These are phyloP conservation scores for Xylaria palmicola DNA, from an alignment of 495 filamentous ascomycete species.

Conservation along the genomic window DNA sequence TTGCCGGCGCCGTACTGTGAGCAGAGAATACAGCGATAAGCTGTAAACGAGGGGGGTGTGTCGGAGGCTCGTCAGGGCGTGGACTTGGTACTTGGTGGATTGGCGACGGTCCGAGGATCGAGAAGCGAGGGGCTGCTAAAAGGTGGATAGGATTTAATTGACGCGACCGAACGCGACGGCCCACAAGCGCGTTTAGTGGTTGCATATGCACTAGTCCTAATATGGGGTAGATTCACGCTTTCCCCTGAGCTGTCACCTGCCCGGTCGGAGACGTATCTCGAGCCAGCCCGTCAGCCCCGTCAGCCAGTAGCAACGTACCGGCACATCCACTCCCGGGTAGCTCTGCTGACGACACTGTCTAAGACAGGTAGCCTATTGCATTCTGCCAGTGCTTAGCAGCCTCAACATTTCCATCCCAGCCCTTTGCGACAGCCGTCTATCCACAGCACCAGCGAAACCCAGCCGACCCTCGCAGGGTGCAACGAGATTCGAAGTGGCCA, in stretches of 20 bases:
- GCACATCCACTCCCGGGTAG: constrained; percentile 1
- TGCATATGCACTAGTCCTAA: constrained; percentile 19
- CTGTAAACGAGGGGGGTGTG: no score
- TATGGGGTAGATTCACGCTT: background rate
- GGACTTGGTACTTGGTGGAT: background rate
- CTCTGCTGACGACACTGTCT: background rate
- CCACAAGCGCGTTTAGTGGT: constrained; percentile 31
- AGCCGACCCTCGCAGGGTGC: no score
- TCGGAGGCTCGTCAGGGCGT: background rate
- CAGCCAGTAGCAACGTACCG: no score
- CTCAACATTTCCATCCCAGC: no score
- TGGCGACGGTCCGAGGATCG: background rate
- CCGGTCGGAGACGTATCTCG: background rate
- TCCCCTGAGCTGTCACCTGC: constrained; percentile 1
- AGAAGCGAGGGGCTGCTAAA: constrained; percentile 20
- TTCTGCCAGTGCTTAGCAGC: no score
- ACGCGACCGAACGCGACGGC: background rate
- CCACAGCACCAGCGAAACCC: background rate
- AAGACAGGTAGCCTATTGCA: no score
- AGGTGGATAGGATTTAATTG: constrained; percentile 21
- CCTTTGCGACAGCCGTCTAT: constrained; percentile 7
- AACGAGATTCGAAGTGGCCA: no score
- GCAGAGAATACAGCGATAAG: no score
- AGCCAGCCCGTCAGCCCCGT: background rate
- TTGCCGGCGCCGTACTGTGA: constrained; percentile 13